These are phyloP conservation scores for Acanthamoeba culbertsoni DNA, from an alignment of 208 protist species.

Conservation along the genomic window DNA sequence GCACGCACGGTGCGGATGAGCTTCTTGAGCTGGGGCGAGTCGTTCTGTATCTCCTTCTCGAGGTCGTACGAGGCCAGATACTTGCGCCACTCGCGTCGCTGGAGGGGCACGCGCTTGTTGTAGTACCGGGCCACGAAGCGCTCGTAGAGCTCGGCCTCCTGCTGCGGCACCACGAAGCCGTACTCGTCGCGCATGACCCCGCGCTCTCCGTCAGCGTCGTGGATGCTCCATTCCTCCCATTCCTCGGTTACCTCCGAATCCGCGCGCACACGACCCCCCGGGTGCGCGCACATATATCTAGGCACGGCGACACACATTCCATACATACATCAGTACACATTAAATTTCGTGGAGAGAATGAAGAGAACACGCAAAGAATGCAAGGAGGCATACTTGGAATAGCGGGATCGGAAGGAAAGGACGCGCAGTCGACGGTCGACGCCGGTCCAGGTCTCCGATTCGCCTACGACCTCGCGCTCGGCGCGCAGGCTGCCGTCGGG, in stretches of 20 bases:
- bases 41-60: slow-evolving; percentile 55
- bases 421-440: neutral
- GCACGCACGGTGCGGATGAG: slow-evolving; percentile 14
- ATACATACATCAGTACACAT: too few relatives aligned
- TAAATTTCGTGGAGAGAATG: too few relatives aligned
- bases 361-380: too few relatives aligned
- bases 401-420: neutral
- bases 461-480: slow-evolving; percentile 19
- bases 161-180: slow-evolving; percentile 16
- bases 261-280: slow-evolving; percentile 17
- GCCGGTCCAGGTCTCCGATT: neutral
- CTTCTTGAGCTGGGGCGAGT: slow-evolving; percentile 43
- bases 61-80: slow-evolving; percentile 44
- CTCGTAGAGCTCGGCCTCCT: neutral
- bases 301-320: too few relatives aligned
- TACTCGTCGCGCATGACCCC: slow-evolving; percentile 12
- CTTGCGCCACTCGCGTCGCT: slow-evolving; percentile 51
- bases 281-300: slow-evolving; percentile 23
- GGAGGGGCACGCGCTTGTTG: neutral
- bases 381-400: neutral
- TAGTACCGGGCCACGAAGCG: slow-evolving; percentile 36
- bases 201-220: slow-evolving; percentile 12
- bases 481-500: neutral
- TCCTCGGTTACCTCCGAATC: neutral
- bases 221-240: slow-evolving; percentile 52